Conservation (phyloP, 331 rosid species). For the Rosa hybrid region DNA sequence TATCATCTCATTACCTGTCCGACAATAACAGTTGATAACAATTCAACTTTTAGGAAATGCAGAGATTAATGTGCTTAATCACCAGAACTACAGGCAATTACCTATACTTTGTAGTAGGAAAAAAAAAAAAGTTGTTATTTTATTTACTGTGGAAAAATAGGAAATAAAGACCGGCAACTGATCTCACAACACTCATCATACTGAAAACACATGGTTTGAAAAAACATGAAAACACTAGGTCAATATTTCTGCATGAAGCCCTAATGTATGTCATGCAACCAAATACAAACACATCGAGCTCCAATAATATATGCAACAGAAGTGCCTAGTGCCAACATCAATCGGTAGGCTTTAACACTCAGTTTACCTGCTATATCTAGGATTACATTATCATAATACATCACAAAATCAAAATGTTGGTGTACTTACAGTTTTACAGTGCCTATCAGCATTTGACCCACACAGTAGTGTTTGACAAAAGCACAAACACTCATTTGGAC, state of each 20-base stretch:
- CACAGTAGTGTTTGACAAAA: constrained; percentile 21
- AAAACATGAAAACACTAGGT: not conserved
- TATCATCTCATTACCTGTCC: no score
- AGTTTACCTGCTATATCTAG: not conserved
- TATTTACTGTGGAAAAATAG: not conserved
- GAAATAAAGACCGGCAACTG: not conserved
- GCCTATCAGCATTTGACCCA: constrained; percentile 25
- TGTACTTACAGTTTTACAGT: constrained; percentile 23
- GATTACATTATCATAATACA: constrained; percentile 10
- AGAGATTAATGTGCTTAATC: no score
- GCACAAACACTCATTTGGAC: constrained; percentile 11
- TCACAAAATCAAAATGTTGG: constrained; percentile 16
- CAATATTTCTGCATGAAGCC: not conserved
- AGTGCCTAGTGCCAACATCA: constrained; percentile 1
- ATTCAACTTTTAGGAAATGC: no score
- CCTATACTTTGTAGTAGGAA: no score
- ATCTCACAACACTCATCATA: not conserved
- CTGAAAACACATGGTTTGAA: not conserved
- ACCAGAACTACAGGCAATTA: no score
- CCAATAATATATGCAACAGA: not conserved
- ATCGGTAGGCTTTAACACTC: not conserved
- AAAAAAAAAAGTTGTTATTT: no score
- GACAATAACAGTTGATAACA: no score
- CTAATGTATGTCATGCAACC: not conserved
- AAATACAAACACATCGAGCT: not conserved